Percentiles rank a stretch among this genome's conserved stretches.
Evolutionary conservation across 805 yeast species (phyloP).

Genomic region (Saccharomycodes ludwigii): DNA sequence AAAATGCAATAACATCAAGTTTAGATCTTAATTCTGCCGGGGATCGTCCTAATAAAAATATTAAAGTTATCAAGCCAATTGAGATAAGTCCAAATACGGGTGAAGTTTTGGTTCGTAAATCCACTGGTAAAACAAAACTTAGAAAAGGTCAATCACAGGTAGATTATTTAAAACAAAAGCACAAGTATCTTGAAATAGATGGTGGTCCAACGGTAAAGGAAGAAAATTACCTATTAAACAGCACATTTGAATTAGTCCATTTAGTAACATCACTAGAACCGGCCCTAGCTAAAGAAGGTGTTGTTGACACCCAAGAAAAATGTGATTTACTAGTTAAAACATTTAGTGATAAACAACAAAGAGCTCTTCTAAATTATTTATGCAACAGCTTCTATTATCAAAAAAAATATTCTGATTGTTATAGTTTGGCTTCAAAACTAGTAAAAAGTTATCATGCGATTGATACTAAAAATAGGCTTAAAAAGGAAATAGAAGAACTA

Average conservation of each 20-base stretch:
- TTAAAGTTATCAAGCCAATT: constrained; percentile 16
- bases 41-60: constrained; percentile 4
- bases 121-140: constrained; percentile 33
- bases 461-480: constrained; percentile 30
- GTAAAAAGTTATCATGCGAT: constrained; percentile 22
- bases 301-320: constrained; percentile 15
- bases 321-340: no score
- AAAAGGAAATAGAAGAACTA: constrained; percentile 40
- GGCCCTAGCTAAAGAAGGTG: constrained; percentile 4
- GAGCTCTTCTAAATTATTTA: constrained; percentile 43
- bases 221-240: constrained; percentile 34
- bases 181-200: constrained; percentile 29
- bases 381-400: constrained; percentile 52
- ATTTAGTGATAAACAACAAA: constrained; percentile 36
- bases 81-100: constrained; percentile 22
- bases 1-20: neutral
- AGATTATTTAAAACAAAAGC: constrained; percentile 40
- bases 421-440: constrained; percentile 29
- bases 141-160: constrained; percentile 67
- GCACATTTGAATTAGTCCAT: no score
- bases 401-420: constrained; percentile 39
- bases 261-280: no score
- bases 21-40: neutral
- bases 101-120: constrained; percentile 31
- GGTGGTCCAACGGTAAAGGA: constrained; percentile 50